Base-by-base conservation (phyloP, 23 red algal species). In the Chondrus crispus region DNA sequence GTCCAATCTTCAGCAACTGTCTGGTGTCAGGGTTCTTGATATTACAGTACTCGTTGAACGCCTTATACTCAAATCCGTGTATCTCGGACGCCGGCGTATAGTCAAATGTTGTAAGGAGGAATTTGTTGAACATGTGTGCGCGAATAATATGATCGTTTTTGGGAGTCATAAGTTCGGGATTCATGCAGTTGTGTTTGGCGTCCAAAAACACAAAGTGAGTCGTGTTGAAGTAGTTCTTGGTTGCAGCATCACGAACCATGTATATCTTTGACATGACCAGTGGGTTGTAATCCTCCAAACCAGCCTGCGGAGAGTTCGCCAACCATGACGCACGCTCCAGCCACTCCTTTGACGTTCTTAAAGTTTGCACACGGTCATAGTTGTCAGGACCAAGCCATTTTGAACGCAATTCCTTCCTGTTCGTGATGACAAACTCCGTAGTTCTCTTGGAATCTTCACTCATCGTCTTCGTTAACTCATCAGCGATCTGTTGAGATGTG, bases 241-340 rank as follows among this genome's bases (percentile, higher is more conserved):
- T 75, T 33, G 89, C 89, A 14, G 89, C 89, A 29, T 92, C 89
- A n/a, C 89, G 36, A 40, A 92, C 68, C 89, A 92, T 92, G 66
- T 49, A 92, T 77, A 92, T 92, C 78, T 92, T 92, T n/a, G 89
- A 82, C 89, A 92, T 92, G n/a, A 92, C 89, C 57, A 92, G 79
- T 37, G 89, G 77, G 77, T 92, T 92, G 76, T 92, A 92, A 50
- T 84, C 76, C 62, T 92, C 62, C 40, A 92, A 43, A 38, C 46
- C 42, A 36, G 58, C 89, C 76, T 92, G 89, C 3, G 89, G 89
- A 36, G 89, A 66, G 49, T 92, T 92, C 7, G 57, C 5, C 58
- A 92, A 68, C 89, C 89, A 92, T n/a, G 89, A 92, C 4, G 89
- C 89, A 26, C 76, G 44, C 26, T 16, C 89, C 22, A 55, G 11